Percentiles rank a stretch among this genome's conserved stretches.
Conservation (phyloP, 2,329 filamentous ascomycete species). For the Bimuria novae-zelandiae region DNA sequence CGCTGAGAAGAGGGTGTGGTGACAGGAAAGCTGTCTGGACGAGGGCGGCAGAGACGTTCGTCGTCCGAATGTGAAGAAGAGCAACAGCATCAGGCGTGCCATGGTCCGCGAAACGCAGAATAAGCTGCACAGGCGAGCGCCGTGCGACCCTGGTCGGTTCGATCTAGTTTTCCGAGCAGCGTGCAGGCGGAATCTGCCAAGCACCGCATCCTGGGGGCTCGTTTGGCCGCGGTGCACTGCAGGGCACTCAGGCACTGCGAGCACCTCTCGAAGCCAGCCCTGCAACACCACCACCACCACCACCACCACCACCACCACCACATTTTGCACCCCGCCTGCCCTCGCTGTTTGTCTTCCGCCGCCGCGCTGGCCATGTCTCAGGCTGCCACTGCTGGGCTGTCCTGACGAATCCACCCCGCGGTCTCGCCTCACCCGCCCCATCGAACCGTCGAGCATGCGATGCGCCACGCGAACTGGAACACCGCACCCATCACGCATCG, state of each 20-base stretch:
- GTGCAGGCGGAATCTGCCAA: neutral
- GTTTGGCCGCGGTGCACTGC: neutral
- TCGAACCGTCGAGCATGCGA: conserved; percentile 17
- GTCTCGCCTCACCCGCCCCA: neutral
- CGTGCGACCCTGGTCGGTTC: neutral
- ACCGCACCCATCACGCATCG: conserved; percentile 14
- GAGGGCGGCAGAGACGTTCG: neutral
- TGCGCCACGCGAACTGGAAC: conserved; percentile 24
- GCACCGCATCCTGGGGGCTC: conserved; percentile 1
- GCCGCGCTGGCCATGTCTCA: conserved; percentile 5
- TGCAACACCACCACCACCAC: neutral
- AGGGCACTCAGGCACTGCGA: neutral
- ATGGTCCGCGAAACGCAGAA: neutral
- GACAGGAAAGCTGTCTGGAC: no score
- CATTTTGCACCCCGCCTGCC: neutral
- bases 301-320: neutral
- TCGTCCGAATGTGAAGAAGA: no score
- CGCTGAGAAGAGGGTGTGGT: neutral
- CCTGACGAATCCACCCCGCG: neutral
- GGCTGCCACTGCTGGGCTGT: conserved; percentile 1
- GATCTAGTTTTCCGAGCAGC: neutral
- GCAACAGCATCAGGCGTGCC: no score
- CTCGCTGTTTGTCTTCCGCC: neutral
- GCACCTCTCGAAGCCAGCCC: neutral
- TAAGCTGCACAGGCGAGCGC: neutral